These are phyloP conservation scores for carrot (Daucus carota) DNA, from an alignment of 129 eudicot genomes.

Conservation along the genomic window DNA sequence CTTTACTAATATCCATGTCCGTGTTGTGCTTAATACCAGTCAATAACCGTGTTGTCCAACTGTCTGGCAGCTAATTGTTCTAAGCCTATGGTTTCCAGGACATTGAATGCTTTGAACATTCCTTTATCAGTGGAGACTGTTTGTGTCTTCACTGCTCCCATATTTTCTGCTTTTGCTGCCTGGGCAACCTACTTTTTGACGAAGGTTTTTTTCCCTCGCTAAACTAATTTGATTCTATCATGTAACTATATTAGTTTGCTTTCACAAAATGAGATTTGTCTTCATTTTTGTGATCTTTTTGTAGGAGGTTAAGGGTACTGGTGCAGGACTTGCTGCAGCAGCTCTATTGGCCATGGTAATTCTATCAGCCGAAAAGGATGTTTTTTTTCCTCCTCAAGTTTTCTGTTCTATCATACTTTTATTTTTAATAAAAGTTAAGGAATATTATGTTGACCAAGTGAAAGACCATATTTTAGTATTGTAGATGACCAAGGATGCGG, in stretches of 20 bases:
- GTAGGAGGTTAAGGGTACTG: constrained; percentile 94
- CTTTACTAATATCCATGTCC: background rate
- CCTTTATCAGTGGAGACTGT: constrained; percentile 98
- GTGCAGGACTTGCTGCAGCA: constrained; percentile 98
- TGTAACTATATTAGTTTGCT: background rate
- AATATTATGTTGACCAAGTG: background rate
- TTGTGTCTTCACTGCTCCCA: constrained; percentile 96
- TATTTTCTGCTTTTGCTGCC: constrained; percentile 92
- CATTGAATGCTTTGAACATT: constrained; percentile 72
- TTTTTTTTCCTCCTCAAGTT: background rate
- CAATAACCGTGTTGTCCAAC: background rate
- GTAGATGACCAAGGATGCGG: background rate
- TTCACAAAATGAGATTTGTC: constrained; percentile 8
- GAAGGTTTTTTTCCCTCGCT: constrained; percentile 48
- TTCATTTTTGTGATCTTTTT: constrained; percentile 17
- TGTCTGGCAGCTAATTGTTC: constrained; percentile 5
- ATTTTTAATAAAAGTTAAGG: too few species aligned
- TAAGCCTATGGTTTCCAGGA: constrained; percentile 49
- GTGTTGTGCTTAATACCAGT: background rate
- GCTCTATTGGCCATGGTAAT: constrained; percentile 90
- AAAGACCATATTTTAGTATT: background rate
- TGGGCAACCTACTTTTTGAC: constrained; percentile 92
- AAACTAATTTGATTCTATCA: constrained; percentile 3
- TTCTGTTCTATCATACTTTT: background rate
- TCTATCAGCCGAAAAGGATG: background rate